Percentiles rank a stretch among this genome's conserved stretches.
These are phyloP conservation scores for Phytophthora aleatoria DNA, from an alignment of 352 stramenopile species.

Conservation along the genomic window DNA sequence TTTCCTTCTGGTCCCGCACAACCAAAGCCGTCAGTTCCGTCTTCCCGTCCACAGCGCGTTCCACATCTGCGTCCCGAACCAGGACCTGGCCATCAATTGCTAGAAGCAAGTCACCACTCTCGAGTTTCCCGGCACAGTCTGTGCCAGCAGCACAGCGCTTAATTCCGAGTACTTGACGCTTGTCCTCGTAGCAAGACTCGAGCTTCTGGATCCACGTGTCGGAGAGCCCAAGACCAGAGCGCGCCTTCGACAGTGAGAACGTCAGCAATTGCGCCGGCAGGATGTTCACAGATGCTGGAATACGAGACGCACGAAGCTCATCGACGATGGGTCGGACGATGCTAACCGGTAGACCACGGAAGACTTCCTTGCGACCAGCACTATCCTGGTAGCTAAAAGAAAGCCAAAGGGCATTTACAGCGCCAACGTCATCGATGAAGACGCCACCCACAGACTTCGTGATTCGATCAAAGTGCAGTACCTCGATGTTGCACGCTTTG, in stretches of 20 bases:
- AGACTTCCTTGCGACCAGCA: conserved; percentile 81
- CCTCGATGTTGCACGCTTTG: conserved; percentile 85
- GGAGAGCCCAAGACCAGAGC: conserved; percentile 81
- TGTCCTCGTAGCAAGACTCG: conserved; percentile 74
- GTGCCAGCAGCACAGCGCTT: conserved; percentile 78
- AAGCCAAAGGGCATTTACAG: conserved; percentile 82
- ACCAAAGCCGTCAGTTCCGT: conserved; percentile 62
- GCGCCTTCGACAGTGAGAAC: conserved; percentile 87
- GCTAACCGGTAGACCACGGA: conserved; percentile 71
- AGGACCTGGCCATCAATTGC: conserved; percentile 79
- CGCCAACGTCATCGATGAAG: conserved; percentile 76
- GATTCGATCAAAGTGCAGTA: conserved; percentile 89
- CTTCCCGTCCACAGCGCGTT: conserved; percentile 62
- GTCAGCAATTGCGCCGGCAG: conserved; percentile 80
- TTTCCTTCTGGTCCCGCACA: conserved; percentile 76
- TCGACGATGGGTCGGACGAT: conserved; percentile 74
- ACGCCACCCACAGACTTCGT: conserved; percentile 87
- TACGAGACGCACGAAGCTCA: conserved; percentile 44
- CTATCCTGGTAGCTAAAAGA: conserved; percentile 89
- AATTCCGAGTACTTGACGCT: conserved; percentile 88
- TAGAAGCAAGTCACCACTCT: conserved; percentile 86
- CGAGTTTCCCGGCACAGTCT: conserved; percentile 66
- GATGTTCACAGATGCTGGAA: conserved; percentile 64
- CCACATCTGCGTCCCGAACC: conserved; percentile 82
- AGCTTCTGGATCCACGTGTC: conserved; percentile 88